Percentiles rank a stretch among this genome's conserved stretches.
Evolutionary conservation across 1,284 basidiomycete genomes (phyloP).

Genomic region (Rhodofomes roseus): DNA sequence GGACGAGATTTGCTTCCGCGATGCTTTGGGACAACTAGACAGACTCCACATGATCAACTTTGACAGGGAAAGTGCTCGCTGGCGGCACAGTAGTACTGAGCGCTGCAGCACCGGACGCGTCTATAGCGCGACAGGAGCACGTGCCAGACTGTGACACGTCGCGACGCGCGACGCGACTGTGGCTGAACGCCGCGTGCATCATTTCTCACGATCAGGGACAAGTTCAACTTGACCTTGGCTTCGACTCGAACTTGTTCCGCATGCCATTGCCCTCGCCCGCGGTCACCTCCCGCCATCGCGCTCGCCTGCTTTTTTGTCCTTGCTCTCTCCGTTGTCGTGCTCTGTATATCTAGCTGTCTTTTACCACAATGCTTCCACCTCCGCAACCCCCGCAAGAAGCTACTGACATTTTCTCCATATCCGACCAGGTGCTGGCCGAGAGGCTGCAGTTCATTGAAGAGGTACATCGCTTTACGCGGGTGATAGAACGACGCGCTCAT

Average conservation of each 20-base stretch:
- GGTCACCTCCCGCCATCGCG: slow-evolving; percentile 6
- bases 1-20: background rate
- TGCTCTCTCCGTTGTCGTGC: slow-evolving; percentile 2
- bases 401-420: slow-evolving; percentile 50
- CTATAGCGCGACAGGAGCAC: background rate
- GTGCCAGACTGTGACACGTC: background rate
- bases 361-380: slow-evolving; percentile 19
- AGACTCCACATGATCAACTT: background rate
- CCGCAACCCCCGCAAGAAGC: slow-evolving; percentile 30
- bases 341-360: slow-evolving; percentile 19
- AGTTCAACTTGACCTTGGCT: slow-evolving; percentile 16
- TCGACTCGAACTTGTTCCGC: slow-evolving; percentile 13
- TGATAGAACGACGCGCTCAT: slow-evolving; percentile 1
- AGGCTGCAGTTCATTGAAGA: slow-evolving; percentile 74
- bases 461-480: slow-evolving; percentile 32
- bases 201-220: slow-evolving; percentile 18
- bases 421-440: slow-evolving; percentile 62
- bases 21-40: background rate
- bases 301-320: slow-evolving; percentile 8
- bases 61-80: background rate
- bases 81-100: no score
- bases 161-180: slow-evolving; percentile 12
- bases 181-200: slow-evolving; percentile 12
- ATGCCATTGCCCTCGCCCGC: slow-evolving; percentile 6
- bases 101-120: no score